Percentiles rank a stretch among this genome's conserved stretches.
These are phyloP conservation scores for Urostyla sp. DNA, from an alignment of 73 alveolate genomes.

Conservation along the genomic window DNA sequence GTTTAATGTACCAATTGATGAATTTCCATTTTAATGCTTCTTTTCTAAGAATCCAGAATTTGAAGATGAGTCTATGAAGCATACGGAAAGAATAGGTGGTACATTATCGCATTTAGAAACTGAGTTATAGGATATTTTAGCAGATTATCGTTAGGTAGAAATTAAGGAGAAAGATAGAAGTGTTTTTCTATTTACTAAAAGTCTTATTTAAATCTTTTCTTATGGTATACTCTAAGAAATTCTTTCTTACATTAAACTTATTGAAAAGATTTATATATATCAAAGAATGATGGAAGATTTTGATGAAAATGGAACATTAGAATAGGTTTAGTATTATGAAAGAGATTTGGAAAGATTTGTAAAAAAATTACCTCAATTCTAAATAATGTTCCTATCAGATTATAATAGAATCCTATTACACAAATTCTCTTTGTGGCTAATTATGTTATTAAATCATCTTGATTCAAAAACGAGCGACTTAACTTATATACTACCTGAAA, in stretches of 20 bases:
- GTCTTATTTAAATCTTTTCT: neutral
- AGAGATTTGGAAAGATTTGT: slow-evolving; percentile 12
- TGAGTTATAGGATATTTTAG: neutral
- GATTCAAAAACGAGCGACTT: slow-evolving; percentile 3
- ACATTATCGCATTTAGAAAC: slow-evolving; percentile 30
- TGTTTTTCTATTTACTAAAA: slow-evolving; percentile 28
- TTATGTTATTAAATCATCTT: slow-evolving; percentile 17
- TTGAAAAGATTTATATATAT: slow-evolving; percentile 17
- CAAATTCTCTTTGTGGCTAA: slow-evolving; percentile 37
- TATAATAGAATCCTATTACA: slow-evolving; percentile 12
- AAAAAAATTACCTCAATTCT: neutral
- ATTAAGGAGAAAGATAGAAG: too few relatives aligned
- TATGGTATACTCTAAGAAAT: slow-evolving; percentile 6
- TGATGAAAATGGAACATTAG: slow-evolving; percentile 6
- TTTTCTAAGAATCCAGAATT: too few relatives aligned
- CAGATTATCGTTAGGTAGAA: too few relatives aligned
- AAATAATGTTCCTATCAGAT: neutral
- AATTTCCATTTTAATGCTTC: slow-evolving; percentile 31
- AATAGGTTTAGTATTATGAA: neutral
- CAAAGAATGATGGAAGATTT: slow-evolving; percentile 30
- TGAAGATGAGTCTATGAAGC: slow-evolving; percentile 6
- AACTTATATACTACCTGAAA: slow-evolving; percentile 54
- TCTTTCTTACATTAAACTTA: neutral
- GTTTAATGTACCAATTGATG: neutral
- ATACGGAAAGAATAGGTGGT: slow-evolving; percentile 57